Percentiles rank a stretch among this genome's conserved stretches.
These are phyloP conservation scores for Scenedesmus sp. DNA, from an alignment of 163 green algal species.

Conservation along the genomic window DNA sequence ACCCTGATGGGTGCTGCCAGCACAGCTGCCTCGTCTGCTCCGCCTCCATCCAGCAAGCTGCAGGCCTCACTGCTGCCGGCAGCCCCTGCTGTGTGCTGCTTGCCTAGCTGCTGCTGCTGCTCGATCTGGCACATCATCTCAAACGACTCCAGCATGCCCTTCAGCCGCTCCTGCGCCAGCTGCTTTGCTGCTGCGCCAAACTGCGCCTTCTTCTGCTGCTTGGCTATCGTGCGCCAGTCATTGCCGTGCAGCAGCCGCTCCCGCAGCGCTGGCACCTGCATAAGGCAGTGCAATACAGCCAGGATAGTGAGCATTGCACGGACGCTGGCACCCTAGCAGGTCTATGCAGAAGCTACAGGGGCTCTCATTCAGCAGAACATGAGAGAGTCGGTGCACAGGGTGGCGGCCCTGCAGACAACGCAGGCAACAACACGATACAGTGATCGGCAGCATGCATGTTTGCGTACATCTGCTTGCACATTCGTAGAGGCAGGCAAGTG, in stretches of 20 bases:
- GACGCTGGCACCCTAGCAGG: too few species aligned
- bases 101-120: conserved; percentile 21
- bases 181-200: conserved; percentile 55
- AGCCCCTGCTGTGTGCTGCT: not conserved
- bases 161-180: conserved; percentile 51
- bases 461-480: too few species aligned
- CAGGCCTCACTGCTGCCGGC: not conserved
- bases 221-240: conserved; percentile 67
- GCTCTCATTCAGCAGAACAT: too few species aligned
- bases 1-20: conserved; percentile 43
- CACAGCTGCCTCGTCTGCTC: conserved; percentile 30
- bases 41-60: conserved; percentile 29
- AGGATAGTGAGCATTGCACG: not conserved
- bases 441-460: too few species aligned
- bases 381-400: not conserved
- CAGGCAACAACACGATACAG: not conserved
- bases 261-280: conserved; percentile 72
- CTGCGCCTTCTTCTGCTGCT: conserved; percentile 40
- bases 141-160: conserved; percentile 58
- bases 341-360: too few species aligned
- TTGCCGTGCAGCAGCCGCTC: conserved; percentile 62
- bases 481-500: too few species aligned
- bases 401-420: not conserved
- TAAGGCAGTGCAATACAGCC: not conserved
- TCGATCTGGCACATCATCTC: conserved; percentile 71